Conservation (phyloP, 164 flowering plant genomes). For the Piper betle region DNA sequence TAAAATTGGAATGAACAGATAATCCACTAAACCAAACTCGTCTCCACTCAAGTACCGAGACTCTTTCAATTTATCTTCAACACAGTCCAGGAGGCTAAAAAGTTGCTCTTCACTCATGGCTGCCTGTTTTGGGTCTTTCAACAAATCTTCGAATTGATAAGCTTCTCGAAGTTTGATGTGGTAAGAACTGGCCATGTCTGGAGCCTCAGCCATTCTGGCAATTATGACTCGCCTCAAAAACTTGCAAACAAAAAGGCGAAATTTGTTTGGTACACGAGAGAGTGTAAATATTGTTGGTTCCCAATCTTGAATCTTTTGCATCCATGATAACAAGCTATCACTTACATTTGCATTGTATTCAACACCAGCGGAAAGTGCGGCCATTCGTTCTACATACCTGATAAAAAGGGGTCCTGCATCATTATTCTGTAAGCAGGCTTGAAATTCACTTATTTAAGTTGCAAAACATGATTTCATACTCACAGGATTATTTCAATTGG, state of each 20-base stretch:
- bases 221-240: constrained; percentile 70
- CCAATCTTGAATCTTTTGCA: constrained; percentile 85
- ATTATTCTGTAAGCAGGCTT: background rate
- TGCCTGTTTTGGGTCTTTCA: constrained; percentile 35
- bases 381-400: constrained; percentile 81
- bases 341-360: constrained; percentile 16
- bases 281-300: constrained; percentile 71
- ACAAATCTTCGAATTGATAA: constrained; percentile 65
- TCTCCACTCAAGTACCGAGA: constrained; percentile 56
- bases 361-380: constrained; percentile 40
- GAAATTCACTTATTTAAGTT: background rate
- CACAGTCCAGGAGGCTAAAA: constrained; percentile 58
- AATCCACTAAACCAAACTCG: constrained; percentile 75
- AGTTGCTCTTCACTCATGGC: constrained; percentile 48
- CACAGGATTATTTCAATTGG: constrained; percentile 81
- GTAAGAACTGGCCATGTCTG: constrained; percentile 72
- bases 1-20: constrained; percentile 58
- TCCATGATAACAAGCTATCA: constrained; percentile 57
- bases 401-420: constrained; percentile 1
- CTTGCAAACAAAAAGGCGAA: constrained; percentile 43
- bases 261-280: constrained; percentile 52
- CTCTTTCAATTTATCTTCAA: constrained; percentile 45
- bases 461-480: constrained; percentile 11
- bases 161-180: constrained; percentile 63
- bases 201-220: constrained; percentile 65